Evolutionary conservation across 176 grass and related monocot species (phyloP).

Genomic region (Tillandsia fasciculata): DNA sequence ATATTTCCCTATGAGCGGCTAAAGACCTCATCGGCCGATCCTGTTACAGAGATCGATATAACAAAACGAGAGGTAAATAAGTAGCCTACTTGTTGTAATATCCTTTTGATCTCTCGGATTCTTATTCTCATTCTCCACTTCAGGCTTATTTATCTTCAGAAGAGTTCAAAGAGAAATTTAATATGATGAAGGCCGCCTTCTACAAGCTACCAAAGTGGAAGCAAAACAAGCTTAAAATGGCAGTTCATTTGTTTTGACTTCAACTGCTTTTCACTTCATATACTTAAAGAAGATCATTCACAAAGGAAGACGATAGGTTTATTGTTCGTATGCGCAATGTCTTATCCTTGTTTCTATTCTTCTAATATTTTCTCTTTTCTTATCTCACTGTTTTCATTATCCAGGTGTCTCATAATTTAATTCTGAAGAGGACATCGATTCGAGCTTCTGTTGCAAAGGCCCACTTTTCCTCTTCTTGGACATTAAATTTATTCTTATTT

Average conservation of each 20-base stretch:
- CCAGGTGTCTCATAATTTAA: too few relatives aligned
- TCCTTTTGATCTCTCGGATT: constrained; percentile 4
- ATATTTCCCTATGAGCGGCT: constrained; percentile 65
- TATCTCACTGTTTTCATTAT: too few relatives aligned
- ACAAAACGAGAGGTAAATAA: constrained; percentile 58
- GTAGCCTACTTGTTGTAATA: too few relatives aligned
- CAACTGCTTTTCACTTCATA: not conserved
- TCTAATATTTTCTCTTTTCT: too few relatives aligned
- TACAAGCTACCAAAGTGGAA: constrained; percentile 81
- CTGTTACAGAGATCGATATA: constrained; percentile 62
- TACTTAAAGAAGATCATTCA: not conserved
- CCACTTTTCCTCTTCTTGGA: too few relatives aligned
- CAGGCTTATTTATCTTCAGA: constrained; percentile 55
- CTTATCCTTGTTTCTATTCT: not conserved
- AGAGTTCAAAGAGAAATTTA: constrained; percentile 71
- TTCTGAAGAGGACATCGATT: too few relatives aligned
- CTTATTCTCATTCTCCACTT: constrained; percentile 6
- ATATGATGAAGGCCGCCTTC: constrained; percentile 57
- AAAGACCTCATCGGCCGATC: constrained; percentile 37
- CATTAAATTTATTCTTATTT: too few relatives aligned
- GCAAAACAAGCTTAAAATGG: constrained; percentile 72
- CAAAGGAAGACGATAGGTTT: not conserved
- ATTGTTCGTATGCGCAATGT: too few relatives aligned
- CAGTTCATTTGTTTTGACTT: constrained; percentile 52
- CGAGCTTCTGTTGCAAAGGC: too few relatives aligned